Evolutionary conservation across 352 stramenopile genomes (phyloP).

Genomic region (Phytophthora cactorum): DNA sequence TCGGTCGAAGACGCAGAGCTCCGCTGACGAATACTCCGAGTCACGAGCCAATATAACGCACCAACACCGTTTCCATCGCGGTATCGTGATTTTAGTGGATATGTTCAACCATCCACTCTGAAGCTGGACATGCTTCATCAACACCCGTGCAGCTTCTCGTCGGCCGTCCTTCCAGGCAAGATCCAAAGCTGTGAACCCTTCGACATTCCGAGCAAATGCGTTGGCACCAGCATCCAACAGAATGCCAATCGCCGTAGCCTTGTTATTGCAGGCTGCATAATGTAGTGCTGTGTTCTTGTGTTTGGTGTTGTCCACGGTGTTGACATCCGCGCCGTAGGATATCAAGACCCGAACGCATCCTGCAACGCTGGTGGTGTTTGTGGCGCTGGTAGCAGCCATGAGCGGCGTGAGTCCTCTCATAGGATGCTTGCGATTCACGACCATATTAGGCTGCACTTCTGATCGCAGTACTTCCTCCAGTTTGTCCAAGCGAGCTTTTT

Average conservation of each 20-base stretch:
- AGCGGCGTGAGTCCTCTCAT: constrained; percentile 57
- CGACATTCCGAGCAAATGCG: constrained; percentile 45
- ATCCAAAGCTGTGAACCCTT: constrained; percentile 59
- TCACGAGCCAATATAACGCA: constrained; percentile 52
- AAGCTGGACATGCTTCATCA: constrained; percentile 44
- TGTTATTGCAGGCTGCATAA: constrained; percentile 58
- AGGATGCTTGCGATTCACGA: constrained; percentile 42
- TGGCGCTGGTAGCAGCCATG: constrained; percentile 55
- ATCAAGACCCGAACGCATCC: constrained; percentile 54
- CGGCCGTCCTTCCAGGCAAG: constrained; percentile 38
- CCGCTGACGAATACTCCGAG: constrained; percentile 31
- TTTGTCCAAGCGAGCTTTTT: constrained; percentile 29
- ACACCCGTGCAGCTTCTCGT: constrained; percentile 15
- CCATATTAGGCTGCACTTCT: constrained; percentile 11
- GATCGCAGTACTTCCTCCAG: constrained; percentile 7
- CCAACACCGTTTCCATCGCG: constrained; percentile 59
- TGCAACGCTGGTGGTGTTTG: constrained; percentile 44
- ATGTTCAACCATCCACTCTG: constrained; percentile 60
- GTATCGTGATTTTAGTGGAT: constrained; percentile 20
- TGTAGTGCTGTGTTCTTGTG: constrained; percentile 62
- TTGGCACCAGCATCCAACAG: constrained; percentile 56
- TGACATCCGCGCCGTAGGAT: constrained; percentile 56
- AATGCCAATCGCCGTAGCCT: constrained; percentile 47
- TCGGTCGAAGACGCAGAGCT: constrained; percentile 52
- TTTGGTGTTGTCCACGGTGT: constrained; percentile 32